Percentiles rank a stretch among this genome's conserved stretches.
Conservation (phyloP, 2,329 filamentous ascomycete species). For the Cercospora nicotianae region DNA sequence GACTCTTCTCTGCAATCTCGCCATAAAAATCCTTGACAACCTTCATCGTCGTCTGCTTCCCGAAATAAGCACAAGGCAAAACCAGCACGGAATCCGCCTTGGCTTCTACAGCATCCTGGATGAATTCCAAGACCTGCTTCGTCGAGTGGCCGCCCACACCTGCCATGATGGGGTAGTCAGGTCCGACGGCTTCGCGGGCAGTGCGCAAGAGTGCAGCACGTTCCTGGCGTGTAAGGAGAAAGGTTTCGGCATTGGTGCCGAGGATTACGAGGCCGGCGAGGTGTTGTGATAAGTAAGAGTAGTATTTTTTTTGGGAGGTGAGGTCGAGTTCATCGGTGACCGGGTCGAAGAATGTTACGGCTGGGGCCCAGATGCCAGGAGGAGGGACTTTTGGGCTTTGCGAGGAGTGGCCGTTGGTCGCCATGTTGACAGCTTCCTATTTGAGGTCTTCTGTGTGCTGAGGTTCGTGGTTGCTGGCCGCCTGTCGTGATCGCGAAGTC, state of each 20-base stretch:
- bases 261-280: constrained; percentile 50
- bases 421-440: not conserved
- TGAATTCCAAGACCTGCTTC: constrained; percentile 46
- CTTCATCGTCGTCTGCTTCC: constrained; percentile 43
- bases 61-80: constrained; percentile 48
- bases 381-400: constrained; percentile 53
- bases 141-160: constrained; percentile 48
- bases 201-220: constrained; percentile 42
- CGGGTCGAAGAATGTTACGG: constrained; percentile 50
- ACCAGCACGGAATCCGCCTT: constrained; percentile 48
- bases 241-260: constrained; percentile 51
- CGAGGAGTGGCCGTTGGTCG: constrained; percentile 24
- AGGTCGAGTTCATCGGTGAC: constrained; percentile 44
- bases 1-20: constrained; percentile 55
- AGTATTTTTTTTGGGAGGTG: constrained; percentile 46
- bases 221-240: constrained; percentile 48
- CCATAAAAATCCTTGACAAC: constrained; percentile 47
- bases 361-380: constrained; percentile 41
- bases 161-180: constrained; percentile 47
- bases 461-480: not conserved
- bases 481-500: not conserved
- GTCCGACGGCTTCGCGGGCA: constrained; percentile 46
- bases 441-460: not conserved
- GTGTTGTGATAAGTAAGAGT: constrained; percentile 45
- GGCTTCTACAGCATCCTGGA: constrained; percentile 44